Percentiles rank a stretch among this genome's conserved stretches.
Conservation (phyloP, 2,329 filamentous ascomycete genomes). For the Trichoderma sp. region DNA sequence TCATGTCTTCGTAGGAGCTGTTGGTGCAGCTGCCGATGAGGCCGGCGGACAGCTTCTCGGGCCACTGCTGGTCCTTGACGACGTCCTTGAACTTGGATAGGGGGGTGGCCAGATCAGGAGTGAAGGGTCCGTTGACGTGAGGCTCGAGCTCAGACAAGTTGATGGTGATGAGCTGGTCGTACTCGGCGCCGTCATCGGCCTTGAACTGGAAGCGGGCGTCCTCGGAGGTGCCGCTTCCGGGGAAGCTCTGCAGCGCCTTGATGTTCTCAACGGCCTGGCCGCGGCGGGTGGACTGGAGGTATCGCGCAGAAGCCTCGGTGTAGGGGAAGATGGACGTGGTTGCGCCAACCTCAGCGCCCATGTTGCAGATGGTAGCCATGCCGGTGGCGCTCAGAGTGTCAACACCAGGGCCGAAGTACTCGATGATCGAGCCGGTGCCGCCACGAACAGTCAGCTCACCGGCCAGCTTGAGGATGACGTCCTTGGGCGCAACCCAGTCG, state of each 20-base stretch:
- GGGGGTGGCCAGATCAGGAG: conserved; percentile 89
- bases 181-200: conserved; percentile 78
- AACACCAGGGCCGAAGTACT: conserved; percentile 89
- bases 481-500: conserved; percentile 93
- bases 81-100: conserved; percentile 84
- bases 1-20: conserved; percentile 99
- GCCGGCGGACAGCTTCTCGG: conserved; percentile 83
- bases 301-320: conserved; percentile 76
- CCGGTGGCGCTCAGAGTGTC: conserved; percentile 86
- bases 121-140: conserved; percentile 96
- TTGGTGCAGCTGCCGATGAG: conserved; percentile 98
- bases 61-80: conserved; percentile 84
- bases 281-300: conserved; percentile 76
- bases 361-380: conserved; percentile 89
- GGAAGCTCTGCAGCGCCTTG: conserved; percentile 55
- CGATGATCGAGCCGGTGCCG: conserved; percentile 90
- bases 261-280: conserved; percentile 64
- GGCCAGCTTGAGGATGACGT: conserved; percentile 86
- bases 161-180: conserved; percentile 88
- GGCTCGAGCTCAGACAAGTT: conserved; percentile 88
- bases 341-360: conserved; percentile 89
- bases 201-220: conserved; percentile 62
- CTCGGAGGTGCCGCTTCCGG: conserved; percentile 39
- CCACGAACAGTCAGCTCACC: conserved; percentile 89
- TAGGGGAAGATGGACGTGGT: conserved; percentile 96